phyloP scores from a whole-genome alignment of 176 grass and related monocot species.

The Musa acuminata region DNA sequence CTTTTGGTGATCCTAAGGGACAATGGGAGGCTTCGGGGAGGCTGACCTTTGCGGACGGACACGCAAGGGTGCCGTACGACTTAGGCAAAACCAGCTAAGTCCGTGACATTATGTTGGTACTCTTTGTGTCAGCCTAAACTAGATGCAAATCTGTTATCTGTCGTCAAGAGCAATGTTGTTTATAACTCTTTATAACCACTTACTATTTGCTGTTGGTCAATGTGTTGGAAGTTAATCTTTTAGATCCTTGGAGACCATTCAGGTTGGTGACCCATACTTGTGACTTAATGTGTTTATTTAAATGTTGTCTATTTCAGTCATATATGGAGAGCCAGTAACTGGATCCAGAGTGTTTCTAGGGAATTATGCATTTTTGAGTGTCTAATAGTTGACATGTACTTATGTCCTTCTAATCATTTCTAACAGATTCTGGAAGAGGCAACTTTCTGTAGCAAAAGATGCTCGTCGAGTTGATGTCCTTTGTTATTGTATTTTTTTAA shows the following conservation, averaged over 20 bases:
- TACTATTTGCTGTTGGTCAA: no score
- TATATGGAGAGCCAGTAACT: not conserved
- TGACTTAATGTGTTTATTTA: not conserved
- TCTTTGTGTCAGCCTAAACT: no score
- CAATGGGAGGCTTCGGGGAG: no score
- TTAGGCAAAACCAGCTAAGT: no score
- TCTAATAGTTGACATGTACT: not conserved
- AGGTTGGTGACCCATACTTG: not conserved
- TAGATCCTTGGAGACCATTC: not conserved
- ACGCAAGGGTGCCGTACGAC: no score
- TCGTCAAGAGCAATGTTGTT: no score
- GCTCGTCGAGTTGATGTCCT: slow-evolving; percentile 86
- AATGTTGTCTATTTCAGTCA: no score
- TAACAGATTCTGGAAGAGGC: slow-evolving; percentile 90
- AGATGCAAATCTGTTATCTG: no score
- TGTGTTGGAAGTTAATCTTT: not conserved
- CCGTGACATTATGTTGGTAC: no score
- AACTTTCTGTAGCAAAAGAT: slow-evolving; percentile 76
- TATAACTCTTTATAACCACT: no score
- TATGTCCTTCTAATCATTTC: slow-evolving; percentile 23
- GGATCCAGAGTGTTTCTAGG: not conserved
- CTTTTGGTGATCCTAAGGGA: no score
- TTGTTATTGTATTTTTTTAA: slow-evolving; percentile 80
- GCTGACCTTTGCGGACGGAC: no score
- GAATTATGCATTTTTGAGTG: not conserved